Evolutionary conservation across 108 stramenopile genomes (phyloP), one percentile per base, ranked within the genome.

Genomic region (Fragilaria radians): DNA sequence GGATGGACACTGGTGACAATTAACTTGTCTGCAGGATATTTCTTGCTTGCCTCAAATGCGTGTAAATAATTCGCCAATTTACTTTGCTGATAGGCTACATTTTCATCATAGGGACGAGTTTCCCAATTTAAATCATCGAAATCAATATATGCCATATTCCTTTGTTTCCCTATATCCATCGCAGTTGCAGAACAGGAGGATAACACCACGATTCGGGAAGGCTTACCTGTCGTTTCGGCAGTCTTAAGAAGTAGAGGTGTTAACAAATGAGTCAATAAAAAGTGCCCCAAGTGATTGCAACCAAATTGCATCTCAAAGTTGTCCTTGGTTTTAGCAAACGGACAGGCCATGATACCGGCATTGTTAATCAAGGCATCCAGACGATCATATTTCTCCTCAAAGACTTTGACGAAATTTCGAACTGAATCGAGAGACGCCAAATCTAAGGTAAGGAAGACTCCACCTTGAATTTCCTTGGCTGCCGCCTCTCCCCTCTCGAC

Each of bases 301-400:
- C 55, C 54, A 29, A 76, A 67, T 62, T 76, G 74, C n/a, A 67
- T 76, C 25, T 76, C 74, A 36, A 67, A 63, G 4, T 68, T 68
- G 28, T 74, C 65, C 46, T 66, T 54, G 27, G 73, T 61, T 47
- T 70, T 52, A 7, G 1, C 34, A 1, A 18, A 48, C 9, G 56
- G 63, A 7, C 48, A 50, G 17, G 42, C 46, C 60, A 62, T 67
- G 46, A 72, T 54, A 5, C 72, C 72, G 11, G 74, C 74, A 25
- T 76, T 76, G 61, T 76, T 76, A 1, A 76, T 32, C 51, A 76
- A 36, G 1, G 29, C 34, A 47, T 74, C 73, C 26, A 74, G 52
- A 0, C 73, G 66, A 46, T 68, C 57, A 48, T 71, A 74, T 42
- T 65, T 47, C 18, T 65, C 59, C 48, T 72, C 46, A n/a, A 84